Percentiles rank a stretch among this genome's conserved stretches.
Evolutionary conservation across 1,284 basidiomycete genomes (phyloP).

Genomic region (Laetiporus sulphureus): DNA sequence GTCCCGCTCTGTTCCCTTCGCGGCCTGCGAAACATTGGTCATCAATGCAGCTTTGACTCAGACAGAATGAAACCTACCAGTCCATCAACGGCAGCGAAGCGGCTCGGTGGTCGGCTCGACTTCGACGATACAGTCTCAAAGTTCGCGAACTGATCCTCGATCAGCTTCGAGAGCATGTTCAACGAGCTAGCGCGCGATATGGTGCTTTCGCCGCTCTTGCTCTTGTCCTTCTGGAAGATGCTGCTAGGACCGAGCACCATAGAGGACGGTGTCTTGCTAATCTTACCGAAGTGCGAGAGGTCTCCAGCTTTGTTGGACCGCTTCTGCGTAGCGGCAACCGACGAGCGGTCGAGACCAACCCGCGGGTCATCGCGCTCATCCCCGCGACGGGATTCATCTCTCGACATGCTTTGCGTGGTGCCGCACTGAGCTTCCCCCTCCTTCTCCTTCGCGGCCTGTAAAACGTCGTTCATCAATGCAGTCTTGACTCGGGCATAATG

Average conservation of each 20-base stretch:
- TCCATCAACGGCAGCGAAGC: constrained; percentile 47
- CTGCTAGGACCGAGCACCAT: constrained; percentile 75
- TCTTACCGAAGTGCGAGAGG: constrained; percentile 83
- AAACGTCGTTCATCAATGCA: not conserved
- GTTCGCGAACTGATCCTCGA: constrained; percentile 47
- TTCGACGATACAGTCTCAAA: constrained; percentile 46
- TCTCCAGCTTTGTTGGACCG: constrained; percentile 79
- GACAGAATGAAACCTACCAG: too few species aligned
- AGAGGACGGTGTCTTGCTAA: constrained; percentile 53
- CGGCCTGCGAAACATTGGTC: not conserved
- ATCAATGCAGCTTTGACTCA: too few species aligned
- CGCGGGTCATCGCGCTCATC: constrained; percentile 55
- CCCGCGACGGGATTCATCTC: constrained; percentile 83
- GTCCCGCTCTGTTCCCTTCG: constrained; percentile 63
- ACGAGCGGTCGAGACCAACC: constrained; percentile 77
- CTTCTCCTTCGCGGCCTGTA: constrained; percentile 45
- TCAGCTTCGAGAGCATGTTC: constrained; percentile 87
- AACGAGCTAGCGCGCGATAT: constrained; percentile 74
- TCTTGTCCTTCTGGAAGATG: constrained; percentile 56
- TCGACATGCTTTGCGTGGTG: constrained; percentile 51
- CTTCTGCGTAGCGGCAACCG: constrained; percentile 55
- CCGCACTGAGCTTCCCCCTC: constrained; percentile 56
- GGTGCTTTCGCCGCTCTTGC: constrained; percentile 49
- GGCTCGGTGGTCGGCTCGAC: constrained; percentile 39
- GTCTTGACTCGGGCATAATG: too few species aligned